These are phyloP conservation scores for Suillus americanus DNA, from an alignment of 768 basidiomycete species.

Conservation along the genomic window DNA sequence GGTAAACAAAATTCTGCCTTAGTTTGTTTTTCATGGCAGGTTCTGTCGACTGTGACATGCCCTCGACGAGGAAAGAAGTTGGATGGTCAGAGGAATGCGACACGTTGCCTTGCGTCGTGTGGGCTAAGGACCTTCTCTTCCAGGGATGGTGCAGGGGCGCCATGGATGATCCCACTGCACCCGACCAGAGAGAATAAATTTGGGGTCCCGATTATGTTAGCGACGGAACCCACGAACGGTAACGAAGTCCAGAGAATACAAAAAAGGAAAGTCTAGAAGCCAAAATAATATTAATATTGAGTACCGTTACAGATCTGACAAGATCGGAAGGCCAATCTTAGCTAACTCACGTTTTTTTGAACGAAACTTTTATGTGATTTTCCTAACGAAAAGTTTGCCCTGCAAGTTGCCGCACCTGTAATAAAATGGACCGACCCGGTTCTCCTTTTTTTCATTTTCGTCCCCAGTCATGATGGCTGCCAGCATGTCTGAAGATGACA, in stretches of 20 bases:
- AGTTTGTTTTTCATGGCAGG: conserved; percentile 3
- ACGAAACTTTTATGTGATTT: conserved; percentile 19
- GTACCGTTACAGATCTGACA: neutral
- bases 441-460: conserved; percentile 1
- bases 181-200: conserved; percentile 8
- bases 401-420: neutral
- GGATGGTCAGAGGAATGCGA: neutral
- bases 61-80: conserved; percentile 6
- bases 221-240: conserved; percentile 5
- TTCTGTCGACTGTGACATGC: conserved; percentile 7
- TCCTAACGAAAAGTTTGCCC: conserved; percentile 3
- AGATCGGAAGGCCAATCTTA: conserved; percentile 12
- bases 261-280: conserved; percentile 6
- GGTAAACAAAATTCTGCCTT: neutral
- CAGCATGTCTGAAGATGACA: conserved; percentile 32
- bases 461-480: conserved; percentile 2
- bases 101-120: neutral
- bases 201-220: conserved; percentile 18
- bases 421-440: conserved; percentile 21
- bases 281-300: neutral
- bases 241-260: conserved; percentile 6
- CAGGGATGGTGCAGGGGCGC: conserved; percentile 5
- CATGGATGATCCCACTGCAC: conserved; percentile 1
- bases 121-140: neutral
- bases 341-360: conserved; percentile 9